These are phyloP conservation scores for Trichoderma citrinoviride DNA, from an alignment of 2,329 filamentous ascomycete species.

Conservation along the genomic window DNA sequence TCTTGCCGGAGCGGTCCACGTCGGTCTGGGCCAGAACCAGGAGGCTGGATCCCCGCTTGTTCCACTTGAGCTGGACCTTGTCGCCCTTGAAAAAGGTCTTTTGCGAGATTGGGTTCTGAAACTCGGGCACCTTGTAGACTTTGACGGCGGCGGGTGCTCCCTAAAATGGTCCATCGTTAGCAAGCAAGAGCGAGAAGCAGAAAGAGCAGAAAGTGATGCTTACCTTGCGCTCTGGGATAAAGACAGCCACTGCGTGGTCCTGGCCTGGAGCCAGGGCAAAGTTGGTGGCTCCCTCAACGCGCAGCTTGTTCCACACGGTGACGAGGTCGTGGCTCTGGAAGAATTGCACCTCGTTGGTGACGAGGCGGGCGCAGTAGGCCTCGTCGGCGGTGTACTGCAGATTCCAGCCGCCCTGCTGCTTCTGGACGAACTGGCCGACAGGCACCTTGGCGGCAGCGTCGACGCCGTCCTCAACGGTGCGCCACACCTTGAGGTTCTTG, in stretches of 20 bases:
- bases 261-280: slow-evolving; percentile 88
- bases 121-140: slow-evolving; percentile 89
- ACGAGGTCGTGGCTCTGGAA: slow-evolving; percentile 83
- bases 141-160: slow-evolving; percentile 92
- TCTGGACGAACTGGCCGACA: slow-evolving; percentile 90
- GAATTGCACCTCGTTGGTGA: slow-evolving; percentile 98
- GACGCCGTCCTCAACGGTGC: slow-evolving; percentile 67
- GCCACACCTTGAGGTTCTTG: slow-evolving; percentile 98
- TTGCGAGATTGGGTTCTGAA: slow-evolving; percentile 78
- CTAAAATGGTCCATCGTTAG: slow-evolving; percentile 42
- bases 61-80: slow-evolving; percentile 99
- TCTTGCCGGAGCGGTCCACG: slow-evolving; percentile 97
- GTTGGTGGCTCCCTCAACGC: slow-evolving; percentile 83
- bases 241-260: slow-evolving; percentile 89
- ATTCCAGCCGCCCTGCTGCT: slow-evolving; percentile 94
- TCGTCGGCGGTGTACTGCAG: slow-evolving; percentile 95
- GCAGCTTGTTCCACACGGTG: slow-evolving; percentile 92
- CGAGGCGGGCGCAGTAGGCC: slow-evolving; percentile 84
- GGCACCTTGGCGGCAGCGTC: slow-evolving; percentile 66
- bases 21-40: slow-evolving; percentile 97
- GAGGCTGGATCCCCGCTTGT: slow-evolving; percentile 82
- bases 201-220: slow-evolving; percentile 26
- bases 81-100: slow-evolving; percentile 99
- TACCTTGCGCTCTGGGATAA: slow-evolving; percentile 93
- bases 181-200: background rate